Evolutionary conservation across 2,329 filamentous ascomycete species (phyloP), one percentile per base, ranked within the genome.

Genomic region (Paradendryphiella salina): DNA sequence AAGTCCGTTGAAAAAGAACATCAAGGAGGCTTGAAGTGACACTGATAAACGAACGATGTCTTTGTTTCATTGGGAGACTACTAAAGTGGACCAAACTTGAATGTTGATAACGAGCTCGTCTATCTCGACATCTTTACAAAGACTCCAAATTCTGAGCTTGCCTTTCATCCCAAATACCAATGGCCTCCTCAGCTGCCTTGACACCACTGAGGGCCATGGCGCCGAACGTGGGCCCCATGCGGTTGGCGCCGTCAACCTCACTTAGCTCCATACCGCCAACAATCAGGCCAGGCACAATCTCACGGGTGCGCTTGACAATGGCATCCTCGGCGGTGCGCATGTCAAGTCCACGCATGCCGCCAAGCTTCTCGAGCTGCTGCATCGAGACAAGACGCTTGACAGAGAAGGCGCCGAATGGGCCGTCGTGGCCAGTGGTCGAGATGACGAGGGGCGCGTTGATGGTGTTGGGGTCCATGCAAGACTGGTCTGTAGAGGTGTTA

Each of bases 401-500:
- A 60, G 78, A 88, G 79, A 96, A 96, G 41, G 91, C 91, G 38
- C 91, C 92, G 71, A 96, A 95, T 13, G 91, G 91, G 38, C 84
- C 92, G 61, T 96, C 91, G 67, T 96, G 91, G 42, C 91, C 92
- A 0, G 91, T 96, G 18, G 91, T 96, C 50, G 86, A 90, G 77
- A 96, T 88, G 69, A 96, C 80, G 52, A 96, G 75, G 1, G 91
- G 90, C 0, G 90, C 90, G 71, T 96, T 96, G 82, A 96, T 96
- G 66, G 91, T 96, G 83, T 94, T 96, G 62, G 91, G 91, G 74
- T 96, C 92, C 91, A 96, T 96, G 86, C 91, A 96, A 55, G 85
- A 89, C 78, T 96, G 90, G 72, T 93, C 88, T 70, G 91, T 88
- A 74, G 48, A 55, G 21, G 53, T 11, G 40, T 60, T 43, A 60